Evolutionary conservation across 768 basidiomycete species (phyloP).

Genomic region (Lactarius indigo): DNA sequence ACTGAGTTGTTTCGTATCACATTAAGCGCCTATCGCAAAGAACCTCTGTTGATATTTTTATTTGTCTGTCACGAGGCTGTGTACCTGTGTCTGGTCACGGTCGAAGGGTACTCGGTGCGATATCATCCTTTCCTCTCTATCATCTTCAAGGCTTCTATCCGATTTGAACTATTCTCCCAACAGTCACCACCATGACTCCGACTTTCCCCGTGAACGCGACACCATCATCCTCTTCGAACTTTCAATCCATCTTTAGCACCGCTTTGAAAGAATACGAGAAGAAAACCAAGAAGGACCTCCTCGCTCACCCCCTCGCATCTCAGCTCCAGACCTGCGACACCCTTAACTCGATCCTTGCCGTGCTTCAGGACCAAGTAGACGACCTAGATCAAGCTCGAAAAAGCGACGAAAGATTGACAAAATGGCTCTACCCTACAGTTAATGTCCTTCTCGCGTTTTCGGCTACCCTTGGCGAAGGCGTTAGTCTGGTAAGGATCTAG

Average conservation of each 20-base stretch:
- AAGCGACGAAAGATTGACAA: neutral
- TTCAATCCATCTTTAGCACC: neutral
- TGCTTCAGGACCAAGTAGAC: neutral
- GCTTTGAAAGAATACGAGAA: slow-evolving; percentile 4
- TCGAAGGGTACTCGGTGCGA: too few species aligned
- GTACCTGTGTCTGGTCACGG: too few species aligned
- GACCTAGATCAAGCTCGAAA: neutral
- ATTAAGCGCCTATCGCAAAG: too few species aligned
- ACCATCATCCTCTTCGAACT: neutral
- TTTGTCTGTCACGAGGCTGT: too few species aligned
- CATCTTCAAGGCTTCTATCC: too few species aligned
- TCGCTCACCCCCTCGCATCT: slow-evolving; percentile 2
- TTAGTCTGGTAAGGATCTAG: neutral
- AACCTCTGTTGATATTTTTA: too few species aligned
- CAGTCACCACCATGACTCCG: neutral
- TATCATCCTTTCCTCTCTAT: too few species aligned
- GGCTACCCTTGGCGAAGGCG: neutral
- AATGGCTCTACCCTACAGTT: neutral
- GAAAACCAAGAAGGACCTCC: neutral
- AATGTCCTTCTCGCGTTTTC: slow-evolving; percentile 4
- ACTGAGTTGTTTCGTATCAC: too few species aligned
- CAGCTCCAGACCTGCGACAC: neutral
- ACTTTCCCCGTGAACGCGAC: neutral
- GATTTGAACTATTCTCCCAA: too few species aligned
- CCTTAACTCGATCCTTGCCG: neutral